Evolutionary conservation across 2,329 filamentous ascomycete species (phyloP), one percentile per base, ranked within the genome.

Genomic region (Colletotrichum sp.): DNA sequence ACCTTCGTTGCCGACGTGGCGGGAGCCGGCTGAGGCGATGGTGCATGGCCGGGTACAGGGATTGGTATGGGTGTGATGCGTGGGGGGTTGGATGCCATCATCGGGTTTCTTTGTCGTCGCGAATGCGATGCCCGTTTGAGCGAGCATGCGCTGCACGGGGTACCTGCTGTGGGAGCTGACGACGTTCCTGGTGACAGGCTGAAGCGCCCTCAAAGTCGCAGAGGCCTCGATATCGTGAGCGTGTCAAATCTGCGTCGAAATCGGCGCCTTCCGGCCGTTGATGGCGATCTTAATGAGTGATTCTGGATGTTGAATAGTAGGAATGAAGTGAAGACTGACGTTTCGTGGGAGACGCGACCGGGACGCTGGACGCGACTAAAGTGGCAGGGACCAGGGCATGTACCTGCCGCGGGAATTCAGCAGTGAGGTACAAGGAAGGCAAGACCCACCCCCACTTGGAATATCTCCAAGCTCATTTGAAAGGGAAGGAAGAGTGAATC

Each of bases 361-460:
- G 43, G 43, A 52, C 43, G 7, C 43, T 21, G 43, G 43, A 73
- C 73, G 73, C 64, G 70, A 68, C 70, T 68, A 26, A 30, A 36
- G 70, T 57, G 59, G 64, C 70, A 65, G 21, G 73, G 61, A 55
- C 64, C 8, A 16, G 24, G 18, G 12, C 9, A 36, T 28, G 64
- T 75, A 65, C 26, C 28, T 36, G 21, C 18, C 15, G 6, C 30
- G 5, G 10, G 12, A 4, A 57, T 24, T 32, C 28, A 15, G 32
- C 36, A n/a, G 28, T 34, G 15, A 16, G n/a, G 18, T 74, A 75
- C 70, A 72, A 43, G 7, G 21, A 6, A 28, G 18, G 24, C 34
- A 8, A 28, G 16, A n/a, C 34, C 7, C 43, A 26, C 43, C 69
- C 64, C 48, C 57, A 64, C 57, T 15, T 15, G 34, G 32, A 36